A percentile compares a stretch with the other conserved stretches of the same genome.
These are phyloP conservation scores for Penicillium expansum DNA, from an alignment of 2,329 filamentous ascomycete genomes.

Conservation along the genomic window DNA sequence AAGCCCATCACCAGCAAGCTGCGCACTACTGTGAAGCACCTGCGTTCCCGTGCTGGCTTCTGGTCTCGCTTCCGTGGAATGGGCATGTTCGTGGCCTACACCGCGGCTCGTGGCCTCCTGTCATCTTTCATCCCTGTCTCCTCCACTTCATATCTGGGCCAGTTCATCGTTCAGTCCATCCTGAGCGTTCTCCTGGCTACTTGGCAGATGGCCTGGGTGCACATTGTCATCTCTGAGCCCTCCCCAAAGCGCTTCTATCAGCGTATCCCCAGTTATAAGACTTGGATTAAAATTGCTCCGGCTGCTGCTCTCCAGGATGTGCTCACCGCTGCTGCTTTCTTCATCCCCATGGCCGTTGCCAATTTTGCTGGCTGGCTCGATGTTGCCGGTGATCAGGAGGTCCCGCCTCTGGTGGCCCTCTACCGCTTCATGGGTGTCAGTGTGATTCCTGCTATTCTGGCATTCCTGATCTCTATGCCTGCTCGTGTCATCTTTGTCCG, in stretches of 20 bases:
- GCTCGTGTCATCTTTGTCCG: conserved; percentile 73
- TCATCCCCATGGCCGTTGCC: conserved; percentile 46
- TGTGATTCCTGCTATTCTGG: conserved; percentile 48
- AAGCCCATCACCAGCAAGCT: conserved; percentile 63
- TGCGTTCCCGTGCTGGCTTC: conserved; percentile 64
- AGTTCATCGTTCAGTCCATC: conserved; percentile 54
- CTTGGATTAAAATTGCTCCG: conserved; percentile 69
- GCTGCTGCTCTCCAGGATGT: conserved; percentile 62
- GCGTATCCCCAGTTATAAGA: conserved; percentile 65
- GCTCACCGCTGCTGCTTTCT: conserved; percentile 49
- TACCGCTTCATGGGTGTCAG: conserved; percentile 25
- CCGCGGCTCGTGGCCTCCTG: conserved; percentile 49
- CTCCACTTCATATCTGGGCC: conserved; percentile 41
- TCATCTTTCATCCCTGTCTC: conserved; percentile 34
- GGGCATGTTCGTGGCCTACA: conserved; percentile 48
- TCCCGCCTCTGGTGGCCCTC: conserved; percentile 40
- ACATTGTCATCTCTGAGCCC: conserved; percentile 74
- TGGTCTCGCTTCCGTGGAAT: conserved; percentile 69
- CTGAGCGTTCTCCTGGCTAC: conserved; percentile 63
- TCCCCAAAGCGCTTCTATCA: conserved; percentile 63
- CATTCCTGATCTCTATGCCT: conserved; percentile 68
- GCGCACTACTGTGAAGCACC: conserved; percentile 56
- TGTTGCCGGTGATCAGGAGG: conserved; percentile 36
- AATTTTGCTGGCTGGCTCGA: conserved; percentile 45
- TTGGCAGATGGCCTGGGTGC: conserved; percentile 75